Percentiles rank a stretch among this genome's conserved stretches.
These are phyloP conservation scores for Eucalyptus globulus DNA, from an alignment of 345 rosid genomes.

Conservation along the genomic window DNA sequence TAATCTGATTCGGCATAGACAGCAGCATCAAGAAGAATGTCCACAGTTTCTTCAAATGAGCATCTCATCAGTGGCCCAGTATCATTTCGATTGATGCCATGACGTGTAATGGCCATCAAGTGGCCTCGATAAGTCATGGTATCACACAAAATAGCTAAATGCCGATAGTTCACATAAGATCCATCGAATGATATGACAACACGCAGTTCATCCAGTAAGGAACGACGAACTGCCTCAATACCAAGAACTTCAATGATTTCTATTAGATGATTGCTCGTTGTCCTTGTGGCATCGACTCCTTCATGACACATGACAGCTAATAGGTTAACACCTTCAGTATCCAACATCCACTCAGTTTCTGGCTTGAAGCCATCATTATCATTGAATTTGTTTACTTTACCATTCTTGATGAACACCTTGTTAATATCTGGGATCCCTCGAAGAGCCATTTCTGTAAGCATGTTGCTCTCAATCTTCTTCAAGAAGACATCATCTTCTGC, in stretches of 20 bases:
- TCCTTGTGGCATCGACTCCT: conserved; percentile 84
- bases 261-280: conserved; percentile 93
- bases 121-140: conserved; percentile 99
- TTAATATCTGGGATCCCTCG: conserved; percentile 93
- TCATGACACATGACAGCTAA: conserved; percentile 94
- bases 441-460: conserved; percentile 98
- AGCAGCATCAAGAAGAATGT: conserved; percentile 96
- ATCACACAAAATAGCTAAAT: conserved; percentile 92
- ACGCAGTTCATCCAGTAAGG: conserved; percentile 86
- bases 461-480: conserved; percentile 91
- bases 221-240: conserved; percentile 93
- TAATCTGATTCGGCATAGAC: conserved; percentile 85
- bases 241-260: conserved; percentile 97
- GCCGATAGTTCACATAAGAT: conserved; percentile 93
- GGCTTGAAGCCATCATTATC: conserved; percentile 77
- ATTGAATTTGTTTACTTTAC: conserved; percentile 71
- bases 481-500: conserved; percentile 98
- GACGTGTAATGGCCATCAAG: conserved; percentile 97
- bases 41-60: conserved; percentile 97
- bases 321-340: conserved; percentile 97
- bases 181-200: conserved; percentile 98
- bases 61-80: conserved; percentile 99
- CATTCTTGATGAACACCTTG: conserved; percentile 85
- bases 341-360: conserved; percentile 93
- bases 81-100: conserved; percentile 92